Evolutionary conservation across 2,329 filamentous ascomycete genomes (phyloP), one percentile per base, ranked within the genome.

Genomic region (Teratosphaeria destructans): DNA sequence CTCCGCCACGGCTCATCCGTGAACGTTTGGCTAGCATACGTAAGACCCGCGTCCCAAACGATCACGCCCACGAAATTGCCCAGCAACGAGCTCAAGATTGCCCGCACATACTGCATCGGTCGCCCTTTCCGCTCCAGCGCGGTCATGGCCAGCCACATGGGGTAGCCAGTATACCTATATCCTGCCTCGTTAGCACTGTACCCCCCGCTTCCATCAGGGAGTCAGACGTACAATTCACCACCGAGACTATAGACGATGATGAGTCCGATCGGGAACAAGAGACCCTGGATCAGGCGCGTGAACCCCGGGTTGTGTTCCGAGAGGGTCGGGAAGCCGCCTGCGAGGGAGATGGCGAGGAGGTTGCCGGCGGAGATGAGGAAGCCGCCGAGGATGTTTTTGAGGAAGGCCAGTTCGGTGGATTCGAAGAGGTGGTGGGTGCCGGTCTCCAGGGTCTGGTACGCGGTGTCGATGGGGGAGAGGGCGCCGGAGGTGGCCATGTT

Each of bases 141-240:
- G 0, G 66, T 63, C 62, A 70, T 68, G 12, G 63, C 54, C 27
- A 66, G 63, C 68, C 68, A 69, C 68, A 71, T 71, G 0, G 68
- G 68, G 58, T 68, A 70, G 2, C 68, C 68, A 10, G 68, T 71
- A 52, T 65, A 71, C 23, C 52, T 58, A 11, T 29, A 1, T 23
- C 23, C 23, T 23, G 23, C 23, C 23, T 23, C 23, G 23, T 23
- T 1, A 23, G 23, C 23, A 23, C 23, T 23, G 1, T 23, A 23
- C 2, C 1, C 23, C 23, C 2, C 23, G n/a, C 1, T 23, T 23
- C 23, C 23, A 23, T 23, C 1, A 2, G 23, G n/a, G 2, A 16
- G 19, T 47, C 2, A 12, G 14, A 53, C 47, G 5, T 35, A 56
- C 34, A 70, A 61, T 39, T 70, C 68, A 3, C 66, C 68, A 52